Evolutionary conservation across 345 rosid species (phyloP).

Genomic region (Moricandia moricandioides): DNA sequence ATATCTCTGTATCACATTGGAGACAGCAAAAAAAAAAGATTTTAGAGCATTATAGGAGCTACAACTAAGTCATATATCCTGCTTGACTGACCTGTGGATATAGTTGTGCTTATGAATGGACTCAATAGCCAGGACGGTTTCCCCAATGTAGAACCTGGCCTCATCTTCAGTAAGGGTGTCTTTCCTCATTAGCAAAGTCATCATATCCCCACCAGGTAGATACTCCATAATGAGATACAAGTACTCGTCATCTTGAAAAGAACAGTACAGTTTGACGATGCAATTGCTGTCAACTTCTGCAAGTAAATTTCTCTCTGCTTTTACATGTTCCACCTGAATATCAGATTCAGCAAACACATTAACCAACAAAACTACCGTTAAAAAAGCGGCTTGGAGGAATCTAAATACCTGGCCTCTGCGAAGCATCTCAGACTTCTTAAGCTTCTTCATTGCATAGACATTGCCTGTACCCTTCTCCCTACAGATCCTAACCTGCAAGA

Average conservation of each 20-base stretch:
- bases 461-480: slow-evolving; percentile 85
- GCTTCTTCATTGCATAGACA: slow-evolving; percentile 99
- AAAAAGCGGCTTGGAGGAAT: neutral
- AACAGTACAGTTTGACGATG: slow-evolving; percentile 90
- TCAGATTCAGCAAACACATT: slow-evolving; percentile 18
- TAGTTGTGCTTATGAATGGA: slow-evolving; percentile 96
- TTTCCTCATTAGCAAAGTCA: slow-evolving; percentile 98
- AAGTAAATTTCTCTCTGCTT: slow-evolving; percentile 95
- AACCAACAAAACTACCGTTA: slow-evolving; percentile 18
- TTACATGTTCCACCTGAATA: slow-evolving; percentile 94
- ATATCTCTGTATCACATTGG: slow-evolving; percentile 67
- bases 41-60: neutral
- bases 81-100: slow-evolving; percentile 75
- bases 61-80: neutral
- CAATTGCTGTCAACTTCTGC: slow-evolving; percentile 99
- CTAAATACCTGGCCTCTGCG: slow-evolving; percentile 85
- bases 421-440: slow-evolving; percentile 97
- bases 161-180: slow-evolving; percentile 92
- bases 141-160: slow-evolving; percentile 94
- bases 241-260: slow-evolving; percentile 95
- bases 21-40: neutral
- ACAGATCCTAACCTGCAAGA: slow-evolving; percentile 93
- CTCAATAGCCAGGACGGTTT: slow-evolving; percentile 94
- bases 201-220: slow-evolving; percentile 99
- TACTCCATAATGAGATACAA: slow-evolving; percentile 96